Evolutionary conservation across 805 yeast species (phyloP), one percentile per base, ranked within the genome.

Genomic region (Candida pseudoglaebosa): DNA sequence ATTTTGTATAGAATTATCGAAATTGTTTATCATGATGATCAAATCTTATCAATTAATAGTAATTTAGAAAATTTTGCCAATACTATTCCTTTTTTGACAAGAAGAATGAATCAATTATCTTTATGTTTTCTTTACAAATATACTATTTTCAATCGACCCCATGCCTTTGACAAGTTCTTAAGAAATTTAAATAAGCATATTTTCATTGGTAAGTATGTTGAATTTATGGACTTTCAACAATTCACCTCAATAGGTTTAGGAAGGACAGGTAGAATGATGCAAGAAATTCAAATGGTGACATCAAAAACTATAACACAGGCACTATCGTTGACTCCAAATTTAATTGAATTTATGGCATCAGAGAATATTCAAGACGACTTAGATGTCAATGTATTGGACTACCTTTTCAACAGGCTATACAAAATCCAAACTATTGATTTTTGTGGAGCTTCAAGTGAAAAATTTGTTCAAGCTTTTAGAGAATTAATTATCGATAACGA

Each of bases 211-310:
- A 75, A 70, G 43, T 76, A 74, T 46, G 91, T 86, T 15, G 79
- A 80, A 49, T 79, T 82, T 37, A 74, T 90, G 49, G 96, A 89
- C 63, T 90, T 89, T 52, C 84, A 85, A 52, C 91, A 85, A 49
- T 83, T 89, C 59, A 88, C 96, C 1, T 82, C 91, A 0, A 80
- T 90, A 35, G 96, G 96, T 0, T 70, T 89, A 34, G 96, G 96
- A 2, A 70, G 96, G 46, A 84, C 96, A 0, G 87, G 85, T 8
- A 75, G 82, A 49, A 89, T 89, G 95, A 90, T 85, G 62, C 82
- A 78, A 59, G 95, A 85, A 60, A 89, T 89, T 49, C 95, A 89
- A 60, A 85, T 86, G 85, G 87, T 89, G 29, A 89, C 96, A 0
- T 70, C 82, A 29, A 64, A 67, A 19, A 89, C 96, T 2, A 78